Base-by-base conservation (phyloP, 129 eudicot species). In the Artemisia tridentata region DNA sequence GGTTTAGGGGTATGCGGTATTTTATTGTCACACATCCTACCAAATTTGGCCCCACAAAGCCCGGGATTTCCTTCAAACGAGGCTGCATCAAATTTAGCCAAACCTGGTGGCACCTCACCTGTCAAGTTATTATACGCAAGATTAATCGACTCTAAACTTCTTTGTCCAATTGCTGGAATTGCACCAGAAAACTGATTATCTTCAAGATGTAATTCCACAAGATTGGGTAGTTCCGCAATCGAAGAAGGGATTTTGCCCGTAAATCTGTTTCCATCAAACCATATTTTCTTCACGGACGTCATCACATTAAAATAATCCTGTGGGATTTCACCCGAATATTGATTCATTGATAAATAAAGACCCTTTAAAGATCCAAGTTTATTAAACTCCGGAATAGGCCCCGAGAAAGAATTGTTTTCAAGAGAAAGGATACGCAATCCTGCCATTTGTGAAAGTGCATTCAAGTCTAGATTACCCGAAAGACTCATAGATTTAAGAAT, bases 201-300 rank as follows among this genome's bases (percentile, higher is more conserved):
- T 16, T 90, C 95, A 2, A 90, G 87, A 50, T 78, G 95, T 38
- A 87, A 63, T 51, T 87, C 89, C 52, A 77, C 58, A 34, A 90
- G 76, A 65, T 73, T 68, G 3, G 85, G 71, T 10, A 87, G 68
- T 0, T 77, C 47, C 34, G 55, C 69, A 8, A 87, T 74, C 0
- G 97, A 87, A 11, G 68, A 54, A 0, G 95, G 97, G 46, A 90
- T 81, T 15, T 55, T 64, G 0, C 95, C 97, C 3, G 91, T 60
- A 55, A 90, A 87, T 19, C 23, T 57, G 80, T 90, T 90, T 7
- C 74, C 78, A 1, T 87, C 80, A 5, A 90, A 59, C 87, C 89
- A 87, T 20, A 87, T 67, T 55, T 90, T 90, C 84, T 75, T 90
- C 84, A 90, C 50, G 0, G 85, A 78, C 21, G 15, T 76, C 84